Conservation (phyloP, 352 stramenopile species). For the Phytophthora nicotianae region DNA sequence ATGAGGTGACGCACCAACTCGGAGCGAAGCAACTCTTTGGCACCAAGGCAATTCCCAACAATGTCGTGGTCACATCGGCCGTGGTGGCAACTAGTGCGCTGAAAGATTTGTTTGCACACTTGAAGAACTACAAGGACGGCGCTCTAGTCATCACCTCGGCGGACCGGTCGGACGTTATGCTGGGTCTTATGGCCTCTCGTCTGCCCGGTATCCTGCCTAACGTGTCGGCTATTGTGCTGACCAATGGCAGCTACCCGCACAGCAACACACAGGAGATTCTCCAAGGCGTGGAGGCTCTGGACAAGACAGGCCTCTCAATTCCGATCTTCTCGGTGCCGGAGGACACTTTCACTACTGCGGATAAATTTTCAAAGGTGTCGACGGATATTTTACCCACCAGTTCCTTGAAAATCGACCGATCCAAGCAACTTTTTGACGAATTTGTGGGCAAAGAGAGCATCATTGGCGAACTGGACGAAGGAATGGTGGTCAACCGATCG, state of each 20-base stretch:
- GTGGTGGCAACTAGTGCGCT: constrained; percentile 73
- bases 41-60: constrained; percentile 63
- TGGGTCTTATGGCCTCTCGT: constrained; percentile 70
- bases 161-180: constrained; percentile 73
- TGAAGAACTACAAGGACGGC: constrained; percentile 82
- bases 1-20: constrained; percentile 74
- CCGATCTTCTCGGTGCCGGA: constrained; percentile 72
- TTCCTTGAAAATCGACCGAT: constrained; percentile 71
- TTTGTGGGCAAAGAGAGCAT: constrained; percentile 71
- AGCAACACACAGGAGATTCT: constrained; percentile 79
- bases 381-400: constrained; percentile 77
- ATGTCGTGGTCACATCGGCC: constrained; percentile 67
- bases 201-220: constrained; percentile 72
- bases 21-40: constrained; percentile 71
- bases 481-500: constrained; percentile 64
- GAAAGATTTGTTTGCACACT: constrained; percentile 75
- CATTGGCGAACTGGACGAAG: constrained; percentile 68
- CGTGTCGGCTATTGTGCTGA: constrained; percentile 74
- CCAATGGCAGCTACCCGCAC: constrained; percentile 77
- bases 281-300: constrained; percentile 65
- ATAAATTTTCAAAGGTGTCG: constrained; percentile 60
- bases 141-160: constrained; percentile 79
- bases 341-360: constrained; percentile 70
- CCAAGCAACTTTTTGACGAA: constrained; percentile 65
- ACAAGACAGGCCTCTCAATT: constrained; percentile 71